Conservation (phyloP, 192 early-diverging fungal species). For the Mortierella hygrophila region DNA sequence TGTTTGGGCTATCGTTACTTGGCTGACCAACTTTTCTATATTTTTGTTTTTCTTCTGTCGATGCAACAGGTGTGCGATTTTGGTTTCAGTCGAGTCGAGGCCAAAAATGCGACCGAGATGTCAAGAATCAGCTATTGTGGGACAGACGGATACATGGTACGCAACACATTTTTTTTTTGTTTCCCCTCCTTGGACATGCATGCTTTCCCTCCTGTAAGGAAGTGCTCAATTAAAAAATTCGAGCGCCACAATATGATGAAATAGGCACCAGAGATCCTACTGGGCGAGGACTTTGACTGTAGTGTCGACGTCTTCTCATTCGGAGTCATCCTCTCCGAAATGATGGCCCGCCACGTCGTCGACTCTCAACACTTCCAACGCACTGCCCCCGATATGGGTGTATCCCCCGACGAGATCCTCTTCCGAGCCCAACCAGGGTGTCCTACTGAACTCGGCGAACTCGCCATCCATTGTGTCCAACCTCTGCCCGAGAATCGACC, state of each 20-base stretch:
- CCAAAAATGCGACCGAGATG: conserved; percentile 47
- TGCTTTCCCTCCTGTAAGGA: too few relatives aligned
- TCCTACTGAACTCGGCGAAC: conserved; percentile 30
- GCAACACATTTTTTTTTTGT: background rate
- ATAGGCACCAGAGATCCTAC: conserved; percentile 51
- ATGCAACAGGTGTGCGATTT: conserved; percentile 46
- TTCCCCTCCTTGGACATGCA: background rate
- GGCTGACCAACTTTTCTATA: background rate
- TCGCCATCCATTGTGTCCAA: conserved; percentile 50
- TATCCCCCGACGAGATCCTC: conserved; percentile 46
- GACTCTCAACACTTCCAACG: conserved; percentile 47
- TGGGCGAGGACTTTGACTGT: conserved; percentile 56
- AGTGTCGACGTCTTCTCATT: conserved; percentile 54
- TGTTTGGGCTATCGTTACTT: background rate
- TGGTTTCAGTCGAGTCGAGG: conserved; percentile 52
- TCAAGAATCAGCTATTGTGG: conserved; percentile 53
- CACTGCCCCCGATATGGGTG: conserved; percentile 29
- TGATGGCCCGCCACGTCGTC: conserved; percentile 54
- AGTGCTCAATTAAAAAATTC: too few relatives aligned
- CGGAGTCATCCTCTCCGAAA: conserved; percentile 49
- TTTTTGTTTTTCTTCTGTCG: background rate
- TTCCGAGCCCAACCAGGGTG: conserved; percentile 43
- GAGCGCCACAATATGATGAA: too few relatives aligned
- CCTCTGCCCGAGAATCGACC: conserved; percentile 31
- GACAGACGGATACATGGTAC: conserved; percentile 56